phyloP scores from a whole-genome alignment of 1,284 basidiomycete species.

The Naganishia albida region DNA sequence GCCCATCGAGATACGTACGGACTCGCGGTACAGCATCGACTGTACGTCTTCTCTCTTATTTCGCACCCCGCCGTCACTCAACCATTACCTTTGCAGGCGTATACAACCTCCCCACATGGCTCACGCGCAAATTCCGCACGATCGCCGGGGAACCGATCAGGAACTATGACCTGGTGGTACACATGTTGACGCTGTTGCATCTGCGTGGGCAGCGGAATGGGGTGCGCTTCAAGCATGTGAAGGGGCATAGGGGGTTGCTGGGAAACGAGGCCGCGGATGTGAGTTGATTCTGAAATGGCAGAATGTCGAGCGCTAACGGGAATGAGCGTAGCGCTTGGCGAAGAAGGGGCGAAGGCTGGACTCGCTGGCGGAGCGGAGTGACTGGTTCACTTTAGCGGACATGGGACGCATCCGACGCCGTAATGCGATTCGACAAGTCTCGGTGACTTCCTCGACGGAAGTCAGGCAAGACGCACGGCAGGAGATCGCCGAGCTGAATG shows the following conservation, averaged over 20 bases:
- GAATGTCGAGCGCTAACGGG: not conserved
- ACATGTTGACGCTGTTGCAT: slow-evolving; percentile 49
- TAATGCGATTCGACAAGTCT: no score
- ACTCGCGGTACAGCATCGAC: slow-evolving; percentile 52
- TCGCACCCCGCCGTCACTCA: no score
- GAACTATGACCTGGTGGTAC: slow-evolving; percentile 52
- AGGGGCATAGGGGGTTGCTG: slow-evolving; percentile 1
- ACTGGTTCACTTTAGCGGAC: slow-evolving; percentile 5
- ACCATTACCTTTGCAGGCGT: slow-evolving; percentile 39
- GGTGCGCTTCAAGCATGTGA: not conserved
- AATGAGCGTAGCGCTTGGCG: not conserved
- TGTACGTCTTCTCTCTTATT: slow-evolving; percentile 36
- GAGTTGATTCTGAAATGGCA: not conserved
- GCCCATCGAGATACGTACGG: slow-evolving; percentile 54
- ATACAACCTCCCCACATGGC: slow-evolving; percentile 50
- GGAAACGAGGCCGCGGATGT: slow-evolving; percentile 11
- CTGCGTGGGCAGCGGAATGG: slow-evolving; percentile 35
- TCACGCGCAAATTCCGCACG: slow-evolving; percentile 43
- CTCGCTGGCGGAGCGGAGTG: not conserved
- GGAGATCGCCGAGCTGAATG: no score
- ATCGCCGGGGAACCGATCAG: slow-evolving; percentile 39
- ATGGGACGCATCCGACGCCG: no score
- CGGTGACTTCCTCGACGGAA: no score
- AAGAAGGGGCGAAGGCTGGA: not conserved
- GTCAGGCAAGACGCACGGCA: no score